Percentiles rank a stretch among this genome's conserved stretches.
phyloP scores from a whole-genome alignment of 169 alveolate genomes.

The Plasmodium ovale region DNA sequence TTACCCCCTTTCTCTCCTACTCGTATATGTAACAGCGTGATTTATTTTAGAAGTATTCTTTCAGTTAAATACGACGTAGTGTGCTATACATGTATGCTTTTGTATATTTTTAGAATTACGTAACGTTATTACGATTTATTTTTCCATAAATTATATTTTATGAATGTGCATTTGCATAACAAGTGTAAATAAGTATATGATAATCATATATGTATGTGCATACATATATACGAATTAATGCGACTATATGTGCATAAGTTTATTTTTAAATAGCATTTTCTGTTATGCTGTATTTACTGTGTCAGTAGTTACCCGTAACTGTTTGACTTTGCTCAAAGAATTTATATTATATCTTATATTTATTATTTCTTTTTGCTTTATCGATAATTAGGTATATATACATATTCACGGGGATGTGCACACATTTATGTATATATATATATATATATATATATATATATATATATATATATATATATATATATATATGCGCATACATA shows the following conservation, averaged over 20 bases:
- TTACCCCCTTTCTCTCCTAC: too few species aligned
- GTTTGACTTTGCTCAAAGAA: too few species aligned
- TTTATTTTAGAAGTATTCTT: too few species aligned
- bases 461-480: neutral
- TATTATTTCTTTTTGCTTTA: neutral
- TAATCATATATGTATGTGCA: neutral
- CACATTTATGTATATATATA: neutral
- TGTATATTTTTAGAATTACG: neutral
- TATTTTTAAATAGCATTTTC: too few species aligned
- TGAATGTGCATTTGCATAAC: neutral
- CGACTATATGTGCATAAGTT: neutral
- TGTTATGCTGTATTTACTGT: neutral
- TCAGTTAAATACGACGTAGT: too few species aligned
- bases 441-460: neutral
- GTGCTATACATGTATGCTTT: neutral
- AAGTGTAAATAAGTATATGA: neutral
- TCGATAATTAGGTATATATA: neutral
- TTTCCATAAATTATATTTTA: neutral
- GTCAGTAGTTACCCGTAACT: neutral
- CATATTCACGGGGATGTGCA: conserved; percentile 2
- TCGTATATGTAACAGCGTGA: too few species aligned
- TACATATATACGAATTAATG: neutral
- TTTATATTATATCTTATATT: neutral
- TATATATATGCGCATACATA: too few species aligned
- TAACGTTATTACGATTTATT: neutral